Conservation (phyloP, 148 eudicot species). For the Arctostaphylos glauca region DNA sequence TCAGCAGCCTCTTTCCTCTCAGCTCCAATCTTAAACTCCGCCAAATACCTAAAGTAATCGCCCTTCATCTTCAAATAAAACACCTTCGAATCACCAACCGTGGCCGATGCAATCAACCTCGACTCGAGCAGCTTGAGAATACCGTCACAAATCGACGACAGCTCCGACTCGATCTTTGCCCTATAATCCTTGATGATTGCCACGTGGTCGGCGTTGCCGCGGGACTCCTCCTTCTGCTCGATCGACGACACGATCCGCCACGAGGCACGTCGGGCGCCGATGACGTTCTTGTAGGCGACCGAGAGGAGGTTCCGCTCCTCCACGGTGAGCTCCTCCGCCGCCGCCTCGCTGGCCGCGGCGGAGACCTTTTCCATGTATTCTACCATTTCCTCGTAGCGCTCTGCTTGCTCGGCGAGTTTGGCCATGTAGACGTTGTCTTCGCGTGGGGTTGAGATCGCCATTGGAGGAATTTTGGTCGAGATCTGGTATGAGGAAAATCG, state of each 20-base stretch:
- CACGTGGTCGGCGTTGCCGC: constrained; percentile 23
- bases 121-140: constrained; percentile 17
- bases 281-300: constrained; percentile 33
- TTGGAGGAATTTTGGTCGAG: no score
- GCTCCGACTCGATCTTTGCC: constrained; percentile 21
- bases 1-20: constrained; percentile 28
- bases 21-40: constrained; percentile 19
- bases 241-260: constrained; percentile 31
- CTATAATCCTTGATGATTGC: constrained; percentile 16
- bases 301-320: constrained; percentile 34
- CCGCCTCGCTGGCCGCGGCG: not conserved
- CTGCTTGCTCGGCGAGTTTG: constrained; percentile 22
- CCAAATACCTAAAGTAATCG: constrained; percentile 24
- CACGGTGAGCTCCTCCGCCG: constrained; percentile 21
- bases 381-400: constrained; percentile 33
- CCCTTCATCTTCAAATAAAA: constrained; percentile 33
- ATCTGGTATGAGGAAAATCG: no score
- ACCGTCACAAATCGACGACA: constrained; percentile 22
- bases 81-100: constrained; percentile 18
- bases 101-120: constrained; percentile 14
- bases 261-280: constrained; percentile 33
- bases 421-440: constrained; percentile 17
- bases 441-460: no score
- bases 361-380: constrained; percentile 26
- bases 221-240: constrained; percentile 27